Evolutionary conservation across 495 filamentous ascomycete genomes (phyloP), one percentile per base, ranked within the genome.

Genomic region (Sordaria brevicollis): DNA sequence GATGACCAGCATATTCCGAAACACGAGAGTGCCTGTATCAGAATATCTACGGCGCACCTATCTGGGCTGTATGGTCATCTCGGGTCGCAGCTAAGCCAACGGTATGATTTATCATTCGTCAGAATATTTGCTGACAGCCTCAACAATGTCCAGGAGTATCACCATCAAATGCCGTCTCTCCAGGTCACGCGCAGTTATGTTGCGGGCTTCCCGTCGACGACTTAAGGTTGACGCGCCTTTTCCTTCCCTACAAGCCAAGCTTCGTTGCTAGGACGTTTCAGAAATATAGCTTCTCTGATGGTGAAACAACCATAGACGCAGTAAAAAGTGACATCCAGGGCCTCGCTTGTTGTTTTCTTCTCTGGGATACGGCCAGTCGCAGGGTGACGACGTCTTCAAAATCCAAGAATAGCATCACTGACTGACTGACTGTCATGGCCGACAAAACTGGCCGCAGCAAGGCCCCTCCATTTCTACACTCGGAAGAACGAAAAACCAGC

Each of bases 11-110:
- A 73, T 65, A 67, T 68, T 71, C 54, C 69, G 69, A 73, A 73
- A 73, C 72, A 69, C 65, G 41, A 68, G 39, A 49, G 66, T 69
- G 35, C 43, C 37, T 66, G 71, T 73, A 43, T 71, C 71, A 73
- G 70, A 65, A 62, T 69, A 39, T 70, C 57, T 54, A 34, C 29
- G 19, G 35, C 8, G 15, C 43, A 39, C 43, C 34, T 35, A 43
- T 62, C 25, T 35, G 6, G 17, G 33, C 21, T 15, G 33, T 15
- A 25, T 21, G 8, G 67, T 39, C 29, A 9, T 57, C 35, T 29
- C 25, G 19, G 39, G 8, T 31, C 41, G 17, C 35, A 36, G 66
- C 29, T 37, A 65, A n/a, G 49, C 36, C 68, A 65, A 34, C n/a
- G 37, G 36, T 70, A 31, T 25, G 62, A 34, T 65, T 65, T 68